phyloP scores from a whole-genome alignment of 2,329 filamentous ascomycete genomes.

The Trichoderma koningii region DNA sequence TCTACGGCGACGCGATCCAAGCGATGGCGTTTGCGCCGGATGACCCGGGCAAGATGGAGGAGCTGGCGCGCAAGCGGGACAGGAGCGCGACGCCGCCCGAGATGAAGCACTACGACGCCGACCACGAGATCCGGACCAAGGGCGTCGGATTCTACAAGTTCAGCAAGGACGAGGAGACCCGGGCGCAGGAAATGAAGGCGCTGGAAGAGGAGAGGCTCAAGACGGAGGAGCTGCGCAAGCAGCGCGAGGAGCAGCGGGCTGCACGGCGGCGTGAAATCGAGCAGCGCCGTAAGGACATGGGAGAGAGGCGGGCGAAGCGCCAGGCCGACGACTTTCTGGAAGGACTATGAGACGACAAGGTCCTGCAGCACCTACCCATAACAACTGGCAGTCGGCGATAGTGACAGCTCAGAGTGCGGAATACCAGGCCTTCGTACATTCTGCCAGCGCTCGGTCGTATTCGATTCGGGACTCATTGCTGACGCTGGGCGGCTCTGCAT shows the following conservation, averaged over 20 bases:
- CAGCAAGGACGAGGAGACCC: conserved; percentile 69
- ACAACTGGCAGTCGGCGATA: neutral
- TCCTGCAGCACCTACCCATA: neutral
- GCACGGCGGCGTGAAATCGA: conserved; percentile 65
- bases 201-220: conserved; percentile 67
- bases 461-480: neutral
- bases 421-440: neutral
- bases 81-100: conserved; percentile 77
- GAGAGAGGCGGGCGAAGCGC: conserved; percentile 62
- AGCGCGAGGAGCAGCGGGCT: conserved; percentile 58
- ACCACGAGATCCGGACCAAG: conserved; percentile 79
- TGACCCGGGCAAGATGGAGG: conserved; percentile 71
- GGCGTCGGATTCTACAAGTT: conserved; percentile 94
- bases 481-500: neutral
- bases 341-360: conserved; percentile 43
- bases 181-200: conserved; percentile 71
- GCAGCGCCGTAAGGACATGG: conserved; percentile 62
- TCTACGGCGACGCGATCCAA: conserved; percentile 86
- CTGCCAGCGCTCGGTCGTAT: neutral
- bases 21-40: conserved; percentile 78
- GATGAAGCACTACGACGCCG: conserved; percentile 81
- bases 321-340: conserved; percentile 74
- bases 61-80: conserved; percentile 76
- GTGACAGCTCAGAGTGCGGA: neutral
- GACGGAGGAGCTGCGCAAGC: conserved; percentile 65